Evolutionary conservation across 106 monocot genomes (phyloP).

Genomic region (Narthecium ossifragum): DNA sequence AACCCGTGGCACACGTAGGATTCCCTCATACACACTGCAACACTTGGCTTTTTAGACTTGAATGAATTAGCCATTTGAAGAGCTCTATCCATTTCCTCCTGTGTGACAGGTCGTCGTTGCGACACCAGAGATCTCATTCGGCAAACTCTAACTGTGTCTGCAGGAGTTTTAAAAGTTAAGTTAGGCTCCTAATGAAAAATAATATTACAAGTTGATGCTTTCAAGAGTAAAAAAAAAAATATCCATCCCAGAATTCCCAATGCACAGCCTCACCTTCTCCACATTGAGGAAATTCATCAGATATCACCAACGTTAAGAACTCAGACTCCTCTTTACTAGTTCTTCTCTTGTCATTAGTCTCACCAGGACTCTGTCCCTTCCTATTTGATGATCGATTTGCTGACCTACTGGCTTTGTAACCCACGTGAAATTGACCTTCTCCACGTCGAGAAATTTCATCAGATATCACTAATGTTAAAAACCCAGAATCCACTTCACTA

Average conservation of each 20-base stretch:
- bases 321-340: neutral
- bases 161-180: neutral
- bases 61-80: constrained; percentile 37
- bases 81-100: constrained; percentile 37
- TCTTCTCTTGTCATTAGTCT: too few species aligned
- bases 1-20: constrained; percentile 51
- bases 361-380: too few species aligned
- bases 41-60: constrained; percentile 46
- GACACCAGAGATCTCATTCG: constrained; percentile 25
- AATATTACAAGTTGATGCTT: too few species aligned
- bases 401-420: too few species aligned
- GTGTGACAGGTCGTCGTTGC: constrained; percentile 46
- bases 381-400: too few species aligned
- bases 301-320: constrained; percentile 3
- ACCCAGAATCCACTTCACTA: too few species aligned
- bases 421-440: too few species aligned
- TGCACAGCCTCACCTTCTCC: constrained; percentile 8
- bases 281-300: neutral
- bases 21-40: constrained; percentile 34
- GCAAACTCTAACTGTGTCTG: constrained; percentile 12
- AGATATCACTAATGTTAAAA: too few species aligned
- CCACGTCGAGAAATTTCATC: too few species aligned
- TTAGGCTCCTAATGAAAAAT: too few species aligned
- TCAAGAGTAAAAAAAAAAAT: too few species aligned
- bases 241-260: too few species aligned